Evolutionary conservation across 1,139 yeast species (phyloP).

Genomic region (Debaryomyces udenii): DNA sequence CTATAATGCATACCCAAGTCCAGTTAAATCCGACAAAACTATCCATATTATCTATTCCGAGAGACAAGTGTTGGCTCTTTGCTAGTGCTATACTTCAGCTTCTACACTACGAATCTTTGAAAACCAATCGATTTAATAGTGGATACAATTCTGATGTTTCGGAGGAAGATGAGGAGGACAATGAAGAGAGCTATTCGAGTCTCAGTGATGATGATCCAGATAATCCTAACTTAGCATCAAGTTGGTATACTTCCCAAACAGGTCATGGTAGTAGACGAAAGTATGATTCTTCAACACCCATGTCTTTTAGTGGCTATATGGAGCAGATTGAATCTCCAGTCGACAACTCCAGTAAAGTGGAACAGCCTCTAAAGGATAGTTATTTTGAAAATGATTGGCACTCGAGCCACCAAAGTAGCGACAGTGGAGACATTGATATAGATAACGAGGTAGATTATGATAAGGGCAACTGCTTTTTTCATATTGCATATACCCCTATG

Average conservation of each 20-base stretch:
- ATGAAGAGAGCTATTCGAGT: constrained; percentile 11
- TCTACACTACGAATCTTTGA: constrained; percentile 28
- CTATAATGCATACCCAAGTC: constrained; percentile 40
- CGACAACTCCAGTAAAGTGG: constrained; percentile 28
- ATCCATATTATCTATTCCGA: constrained; percentile 51
- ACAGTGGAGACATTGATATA: neutral
- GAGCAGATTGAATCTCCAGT: constrained; percentile 21
- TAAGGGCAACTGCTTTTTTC: constrained; percentile 43
- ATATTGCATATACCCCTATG: constrained; percentile 57
- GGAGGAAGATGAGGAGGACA: constrained; percentile 24
- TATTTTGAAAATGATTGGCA: constrained; percentile 18
- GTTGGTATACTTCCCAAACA: constrained; percentile 1
- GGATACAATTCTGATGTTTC: constrained; percentile 19
- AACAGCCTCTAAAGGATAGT: constrained; percentile 3
- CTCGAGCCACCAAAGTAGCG: constrained; percentile 5
- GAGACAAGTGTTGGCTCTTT: constrained; percentile 54
- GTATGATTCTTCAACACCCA: constrained; percentile 15
- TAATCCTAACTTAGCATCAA: neutral
- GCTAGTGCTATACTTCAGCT: constrained; percentile 48
- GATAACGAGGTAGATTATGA: constrained; percentile 3
- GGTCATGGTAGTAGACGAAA: neutral
- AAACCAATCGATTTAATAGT: constrained; percentile 15
- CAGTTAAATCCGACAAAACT: constrained; percentile 48
- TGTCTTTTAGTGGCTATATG: constrained; percentile 16
- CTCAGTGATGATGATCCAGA: neutral